phyloP scores from a whole-genome alignment of 2,329 filamentous ascomycete genomes.

The Diplocarpon mali region DNA sequence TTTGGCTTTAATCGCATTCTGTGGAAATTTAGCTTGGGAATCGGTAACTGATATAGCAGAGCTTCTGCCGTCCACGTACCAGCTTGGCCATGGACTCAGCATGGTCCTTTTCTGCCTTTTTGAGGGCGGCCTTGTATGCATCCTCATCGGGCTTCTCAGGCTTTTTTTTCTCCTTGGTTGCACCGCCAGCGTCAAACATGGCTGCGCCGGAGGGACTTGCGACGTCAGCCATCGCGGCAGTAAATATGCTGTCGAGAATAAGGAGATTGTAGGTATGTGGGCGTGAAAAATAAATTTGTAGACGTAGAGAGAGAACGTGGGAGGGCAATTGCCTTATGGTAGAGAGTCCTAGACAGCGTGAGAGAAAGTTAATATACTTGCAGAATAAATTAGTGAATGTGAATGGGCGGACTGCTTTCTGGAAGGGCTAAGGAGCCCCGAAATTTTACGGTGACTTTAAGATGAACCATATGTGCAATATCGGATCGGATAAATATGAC shows the following conservation, averaged over 20 bases:
- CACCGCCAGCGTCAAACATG: conserved; percentile 28
- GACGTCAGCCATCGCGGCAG: conserved; percentile 36
- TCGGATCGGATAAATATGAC: neutral
- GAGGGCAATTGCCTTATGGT: conserved; percentile 4
- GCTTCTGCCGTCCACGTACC: conserved; percentile 34
- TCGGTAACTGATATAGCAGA: conserved; percentile 4
- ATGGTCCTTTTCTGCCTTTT: conserved; percentile 79
- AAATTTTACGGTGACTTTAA: too few relatives aligned
- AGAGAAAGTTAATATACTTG: conserved; percentile 20
- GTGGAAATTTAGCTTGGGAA: conserved; percentile 14
- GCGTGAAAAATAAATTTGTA: neutral
- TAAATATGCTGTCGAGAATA: neutral
- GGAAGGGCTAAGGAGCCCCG: too few relatives aligned
- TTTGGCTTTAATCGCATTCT: conserved; percentile 84
- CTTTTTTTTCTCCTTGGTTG: conserved; percentile 37
- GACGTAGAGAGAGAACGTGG: neutral
- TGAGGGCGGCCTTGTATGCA: conserved; percentile 67
- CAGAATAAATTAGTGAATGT: conserved; percentile 9
- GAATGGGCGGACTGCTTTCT: neutral
- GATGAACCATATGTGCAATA: too few relatives aligned
- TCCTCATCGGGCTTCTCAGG: conserved; percentile 84
- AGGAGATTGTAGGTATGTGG: neutral
- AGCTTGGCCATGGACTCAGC: conserved; percentile 61
- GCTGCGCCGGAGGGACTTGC: conserved; percentile 34
- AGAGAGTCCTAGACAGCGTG: conserved; percentile 1